Evolutionary conservation across 2,329 filamentous ascomycete genomes (phyloP).

Genomic region (Pseudohalonectria lignicola): DNA sequence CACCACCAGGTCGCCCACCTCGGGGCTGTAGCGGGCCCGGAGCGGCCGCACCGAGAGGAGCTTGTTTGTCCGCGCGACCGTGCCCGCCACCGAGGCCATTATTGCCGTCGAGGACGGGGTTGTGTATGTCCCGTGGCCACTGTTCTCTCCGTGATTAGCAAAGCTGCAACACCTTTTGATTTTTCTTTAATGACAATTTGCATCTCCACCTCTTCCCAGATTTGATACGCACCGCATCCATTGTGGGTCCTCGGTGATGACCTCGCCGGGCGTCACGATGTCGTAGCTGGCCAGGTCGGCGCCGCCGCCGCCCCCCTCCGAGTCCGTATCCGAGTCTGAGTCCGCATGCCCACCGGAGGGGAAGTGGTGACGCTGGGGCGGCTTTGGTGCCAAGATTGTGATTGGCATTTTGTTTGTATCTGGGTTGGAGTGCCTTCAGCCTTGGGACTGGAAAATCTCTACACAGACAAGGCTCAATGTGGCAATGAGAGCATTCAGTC

Average conservation of each 20-base stretch:
- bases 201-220: too few species aligned
- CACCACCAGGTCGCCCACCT: constrained; percentile 92
- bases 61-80: constrained; percentile 89
- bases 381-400: constrained; percentile 32
- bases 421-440: too few species aligned
- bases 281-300: constrained; percentile 29
- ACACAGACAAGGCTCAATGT: too few species aligned
- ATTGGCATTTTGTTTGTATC: constrained; percentile 28
- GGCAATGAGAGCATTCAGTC: too few species aligned
- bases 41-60: constrained; percentile 84
- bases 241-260: constrained; percentile 84
- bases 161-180: too few species aligned
- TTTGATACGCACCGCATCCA: constrained; percentile 73
- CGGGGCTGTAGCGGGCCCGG: constrained; percentile 84
- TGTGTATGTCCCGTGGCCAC: constrained; percentile 88
- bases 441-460: too few species aligned
- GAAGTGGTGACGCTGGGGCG: constrained; percentile 13
- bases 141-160: too few species aligned
- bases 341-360: not conserved
- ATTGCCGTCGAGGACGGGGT: constrained; percentile 55
- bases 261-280: constrained; percentile 80
- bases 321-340: constrained; percentile 25
- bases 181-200: too few species aligned
- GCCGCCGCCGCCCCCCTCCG: constrained; percentile 30
- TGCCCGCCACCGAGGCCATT: constrained; percentile 81